Evolutionary conservation across 805 yeast species (phyloP).

Genomic region (Lachancea sp.): DNA sequence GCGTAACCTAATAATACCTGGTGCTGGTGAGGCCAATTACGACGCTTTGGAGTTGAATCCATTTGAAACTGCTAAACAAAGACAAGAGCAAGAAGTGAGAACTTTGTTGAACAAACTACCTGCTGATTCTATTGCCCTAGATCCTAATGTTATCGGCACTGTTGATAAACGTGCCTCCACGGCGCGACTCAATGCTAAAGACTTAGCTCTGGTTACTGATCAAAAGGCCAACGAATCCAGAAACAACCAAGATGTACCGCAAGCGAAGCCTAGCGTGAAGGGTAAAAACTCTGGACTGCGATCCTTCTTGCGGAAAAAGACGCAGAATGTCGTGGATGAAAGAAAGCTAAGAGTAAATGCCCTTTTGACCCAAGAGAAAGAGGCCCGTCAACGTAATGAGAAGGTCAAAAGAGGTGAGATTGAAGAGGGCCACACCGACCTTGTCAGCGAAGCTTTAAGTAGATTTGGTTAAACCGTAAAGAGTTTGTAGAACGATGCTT

Average conservation of each 20-base stretch:
- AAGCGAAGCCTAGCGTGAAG: slow-evolving; percentile 60
- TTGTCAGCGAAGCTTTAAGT: slow-evolving; percentile 36
- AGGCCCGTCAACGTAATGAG: slow-evolving; percentile 48
- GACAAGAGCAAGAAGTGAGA: slow-evolving; percentile 90
- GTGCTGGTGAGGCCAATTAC: slow-evolving; percentile 95
- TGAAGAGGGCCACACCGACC: slow-evolving; percentile 44
- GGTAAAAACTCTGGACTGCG: slow-evolving; percentile 82
- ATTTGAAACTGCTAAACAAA: slow-evolving; percentile 81
- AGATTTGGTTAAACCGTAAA: slow-evolving; percentile 26
- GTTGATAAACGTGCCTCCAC: slow-evolving; percentile 65
- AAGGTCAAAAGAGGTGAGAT: slow-evolving; percentile 44
- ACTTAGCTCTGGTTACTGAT: slow-evolving; percentile 40
- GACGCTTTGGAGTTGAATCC: slow-evolving; percentile 94
- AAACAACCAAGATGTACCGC: slow-evolving; percentile 45
- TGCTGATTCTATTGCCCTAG: slow-evolving; percentile 88
- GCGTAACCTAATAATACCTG: slow-evolving; percentile 86
- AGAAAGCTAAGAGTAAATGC: slow-evolving; percentile 71
- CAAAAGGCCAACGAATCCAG: slow-evolving; percentile 31
- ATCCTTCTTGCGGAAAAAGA: slow-evolving; percentile 73
- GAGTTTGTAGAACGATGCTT: background rate
- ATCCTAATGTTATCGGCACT: slow-evolving; percentile 80
- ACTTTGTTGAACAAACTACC: slow-evolving; percentile 77
- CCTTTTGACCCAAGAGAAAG: slow-evolving; percentile 69
- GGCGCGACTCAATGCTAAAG: slow-evolving; percentile 58
- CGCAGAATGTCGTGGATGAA: slow-evolving; percentile 78